A percentile compares a stretch with the other conserved stretches of the same genome.
phyloP scores from a whole-genome alignment of 2,329 filamentous ascomycete genomes.

The Pseudopithomyces maydicus region DNA sequence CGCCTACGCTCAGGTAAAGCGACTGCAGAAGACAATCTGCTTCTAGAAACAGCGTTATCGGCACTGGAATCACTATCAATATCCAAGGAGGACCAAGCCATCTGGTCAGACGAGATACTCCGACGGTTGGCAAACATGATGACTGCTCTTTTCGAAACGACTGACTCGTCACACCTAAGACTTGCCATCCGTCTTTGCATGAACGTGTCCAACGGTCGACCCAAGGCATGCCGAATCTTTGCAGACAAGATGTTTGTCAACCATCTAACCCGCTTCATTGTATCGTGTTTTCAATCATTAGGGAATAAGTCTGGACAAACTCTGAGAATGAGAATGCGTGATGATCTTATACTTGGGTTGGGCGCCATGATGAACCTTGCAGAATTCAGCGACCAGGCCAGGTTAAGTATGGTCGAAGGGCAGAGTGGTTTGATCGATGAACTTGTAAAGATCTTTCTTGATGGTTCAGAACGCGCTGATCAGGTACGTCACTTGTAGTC shows the following conservation, averaged over 20 bases:
- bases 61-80: slow-evolving; percentile 58
- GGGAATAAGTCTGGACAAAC: slow-evolving; percentile 50
- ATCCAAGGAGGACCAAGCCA: slow-evolving; percentile 47
- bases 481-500: slow-evolving; percentile 61
- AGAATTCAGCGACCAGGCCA: slow-evolving; percentile 72
- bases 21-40: slow-evolving; percentile 23
- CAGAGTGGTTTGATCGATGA: slow-evolving; percentile 58
- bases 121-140: slow-evolving; percentile 57
- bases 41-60: slow-evolving; percentile 52
- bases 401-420: slow-evolving; percentile 32
- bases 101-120: slow-evolving; percentile 54
- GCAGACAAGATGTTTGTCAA: slow-evolving; percentile 59
- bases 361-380: slow-evolving; percentile 87
- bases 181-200: slow-evolving; percentile 73
- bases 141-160: slow-evolving; percentile 31
- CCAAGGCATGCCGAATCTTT: slow-evolving; percentile 70
- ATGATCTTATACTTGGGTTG: slow-evolving; percentile 76
- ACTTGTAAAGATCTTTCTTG: slow-evolving; percentile 70
- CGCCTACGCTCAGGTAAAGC: slow-evolving; percentile 21
- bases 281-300: slow-evolving; percentile 28
- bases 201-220: slow-evolving; percentile 84
- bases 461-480: slow-evolving; percentile 66
- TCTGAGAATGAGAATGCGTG: slow-evolving; percentile 60
- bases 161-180: slow-evolving; percentile 30
- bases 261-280: slow-evolving; percentile 38